phyloP scores from a whole-genome alignment of 495 filamentous ascomycete species.

The Xylaria longipes region DNA sequence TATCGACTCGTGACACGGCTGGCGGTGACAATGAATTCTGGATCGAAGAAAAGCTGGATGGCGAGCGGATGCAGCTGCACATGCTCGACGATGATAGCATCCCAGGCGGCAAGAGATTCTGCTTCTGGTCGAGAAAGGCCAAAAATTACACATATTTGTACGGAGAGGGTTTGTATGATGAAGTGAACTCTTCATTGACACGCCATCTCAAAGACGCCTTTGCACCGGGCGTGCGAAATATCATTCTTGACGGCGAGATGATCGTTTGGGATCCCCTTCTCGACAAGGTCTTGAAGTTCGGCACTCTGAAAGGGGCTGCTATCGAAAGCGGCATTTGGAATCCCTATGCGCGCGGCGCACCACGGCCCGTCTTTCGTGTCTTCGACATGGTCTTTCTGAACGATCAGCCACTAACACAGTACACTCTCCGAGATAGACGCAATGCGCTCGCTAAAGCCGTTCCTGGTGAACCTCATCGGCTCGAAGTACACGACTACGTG shows the following conservation, averaged over 20 bases:
- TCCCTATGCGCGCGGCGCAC: constrained; percentile 68
- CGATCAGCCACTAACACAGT: constrained; percentile 75
- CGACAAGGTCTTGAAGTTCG: constrained; percentile 85
- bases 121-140: constrained; percentile 94
- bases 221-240: constrained; percentile 72
- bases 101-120: constrained; percentile 75
- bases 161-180: constrained; percentile 70
- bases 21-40: constrained; percentile 81
- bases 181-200: constrained; percentile 80
- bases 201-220: constrained; percentile 82
- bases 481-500: constrained; percentile 82
- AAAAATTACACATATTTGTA: constrained; percentile 98
- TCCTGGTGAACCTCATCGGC: constrained; percentile 67
- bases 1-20: constrained; percentile 51
- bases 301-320: constrained; percentile 91
- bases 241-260: constrained; percentile 98
- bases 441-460: constrained; percentile 74
- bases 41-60: constrained; percentile 98
- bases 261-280: constrained; percentile 95
- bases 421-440: constrained; percentile 82
- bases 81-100: constrained; percentile 75
- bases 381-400: constrained; percentile 95
- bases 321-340: constrained; percentile 76
- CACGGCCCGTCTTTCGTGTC: constrained; percentile 79
- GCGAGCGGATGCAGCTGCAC: constrained; percentile 96